A percentile compares a stretch with the other conserved stretches of the same genome.
phyloP scores from a whole-genome alignment of 345 rosid genomes.

The Salix suchowensis region DNA sequence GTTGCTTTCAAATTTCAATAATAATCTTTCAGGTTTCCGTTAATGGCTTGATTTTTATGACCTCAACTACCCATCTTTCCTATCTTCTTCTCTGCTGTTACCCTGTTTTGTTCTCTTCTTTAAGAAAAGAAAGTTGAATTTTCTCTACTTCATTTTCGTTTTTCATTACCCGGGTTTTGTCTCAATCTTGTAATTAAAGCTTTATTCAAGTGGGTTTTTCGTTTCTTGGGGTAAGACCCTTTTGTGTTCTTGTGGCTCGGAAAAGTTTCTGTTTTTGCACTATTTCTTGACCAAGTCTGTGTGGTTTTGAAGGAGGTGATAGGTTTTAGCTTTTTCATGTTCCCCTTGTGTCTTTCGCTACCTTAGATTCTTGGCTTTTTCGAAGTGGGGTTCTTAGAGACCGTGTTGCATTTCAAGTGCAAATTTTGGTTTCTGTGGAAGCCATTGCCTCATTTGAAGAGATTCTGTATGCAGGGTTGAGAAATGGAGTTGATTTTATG shows the following conservation, averaged over 20 bases:
- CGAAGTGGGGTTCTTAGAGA: neutral
- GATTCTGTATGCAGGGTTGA: neutral
- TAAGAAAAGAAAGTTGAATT: neutral
- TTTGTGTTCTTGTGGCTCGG: neutral
- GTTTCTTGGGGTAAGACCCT: neutral
- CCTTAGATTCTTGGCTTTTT: neutral
- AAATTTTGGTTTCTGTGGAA: neutral
- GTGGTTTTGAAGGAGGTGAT: neutral
- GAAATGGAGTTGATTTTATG: conserved; percentile 21
- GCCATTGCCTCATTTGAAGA: neutral
- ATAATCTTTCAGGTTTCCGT: conserved; percentile 4
- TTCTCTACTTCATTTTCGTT: neutral
- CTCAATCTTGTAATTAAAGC: neutral
- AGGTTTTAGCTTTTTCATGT: neutral
- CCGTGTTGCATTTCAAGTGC: neutral
- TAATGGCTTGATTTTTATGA: conserved; percentile 8
- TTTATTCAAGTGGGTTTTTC: neutral
- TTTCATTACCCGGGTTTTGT: neutral
- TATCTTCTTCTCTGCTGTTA: neutral
- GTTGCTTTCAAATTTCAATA: neutral
- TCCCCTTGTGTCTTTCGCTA: neutral
- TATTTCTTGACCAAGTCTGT: neutral
- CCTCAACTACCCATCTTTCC: conserved; percentile 1
- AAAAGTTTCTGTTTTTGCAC: neutral
- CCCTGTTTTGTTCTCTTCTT: neutral